Evolutionary conservation across 2,329 filamentous ascomycete genomes (phyloP).

Genomic region (Epichloe festucae): DNA sequence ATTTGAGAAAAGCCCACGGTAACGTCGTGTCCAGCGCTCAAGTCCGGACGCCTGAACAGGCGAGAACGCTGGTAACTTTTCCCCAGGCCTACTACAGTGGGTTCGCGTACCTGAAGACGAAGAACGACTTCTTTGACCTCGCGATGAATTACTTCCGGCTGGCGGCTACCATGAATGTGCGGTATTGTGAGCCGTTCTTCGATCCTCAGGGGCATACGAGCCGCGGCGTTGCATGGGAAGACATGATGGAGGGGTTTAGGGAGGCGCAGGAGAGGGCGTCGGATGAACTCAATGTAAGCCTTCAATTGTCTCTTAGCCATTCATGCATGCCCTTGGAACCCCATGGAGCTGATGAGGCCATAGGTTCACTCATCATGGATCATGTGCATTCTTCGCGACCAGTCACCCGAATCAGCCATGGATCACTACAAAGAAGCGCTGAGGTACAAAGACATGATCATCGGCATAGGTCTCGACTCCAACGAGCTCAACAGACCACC

Average conservation of each 20-base stretch:
- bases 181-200: constrained; percentile 65
- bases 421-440: constrained; percentile 36
- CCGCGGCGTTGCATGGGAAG: constrained; percentile 46
- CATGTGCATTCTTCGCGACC: constrained; percentile 57
- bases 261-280: constrained; percentile 46
- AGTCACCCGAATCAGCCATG: constrained; percentile 59
- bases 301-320: too few species aligned
- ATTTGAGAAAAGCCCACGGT: constrained; percentile 43
- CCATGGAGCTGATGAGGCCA: constrained; percentile 19
- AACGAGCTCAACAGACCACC: constrained; percentile 33
- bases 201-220: constrained; percentile 60
- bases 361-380: constrained; percentile 52
- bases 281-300: constrained; percentile 21
- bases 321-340: too few species aligned
- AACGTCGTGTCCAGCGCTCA: constrained; percentile 49
- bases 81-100: constrained; percentile 67
- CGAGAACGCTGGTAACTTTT: constrained; percentile 30
- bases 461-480: constrained; percentile 33
- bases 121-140: constrained; percentile 59
- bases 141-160: constrained; percentile 56
- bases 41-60: constrained; percentile 24
- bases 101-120: constrained; percentile 55
- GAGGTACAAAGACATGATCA: constrained; percentile 24
- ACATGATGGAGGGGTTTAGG: constrained; percentile 48
- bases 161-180: constrained; percentile 49